These are phyloP conservation scores for Royoungia palumana DNA, from an alignment of 768 basidiomycete species.

Conservation along the genomic window DNA sequence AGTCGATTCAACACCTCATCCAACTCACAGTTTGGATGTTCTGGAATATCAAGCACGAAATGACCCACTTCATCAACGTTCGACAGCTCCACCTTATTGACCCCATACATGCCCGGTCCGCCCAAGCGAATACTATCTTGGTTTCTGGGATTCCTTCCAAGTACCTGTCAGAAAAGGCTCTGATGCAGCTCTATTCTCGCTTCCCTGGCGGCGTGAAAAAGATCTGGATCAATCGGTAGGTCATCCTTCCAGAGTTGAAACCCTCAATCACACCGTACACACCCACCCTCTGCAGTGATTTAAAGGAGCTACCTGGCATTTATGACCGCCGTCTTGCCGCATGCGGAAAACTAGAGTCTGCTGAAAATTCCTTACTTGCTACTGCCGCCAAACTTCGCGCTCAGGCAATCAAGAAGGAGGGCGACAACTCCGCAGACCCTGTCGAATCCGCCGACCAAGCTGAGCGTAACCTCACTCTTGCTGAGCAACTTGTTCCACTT, in stretches of 20 bases:
- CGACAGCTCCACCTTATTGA: slow-evolving; percentile 83
- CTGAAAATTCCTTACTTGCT: slow-evolving; percentile 75
- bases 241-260: background rate
- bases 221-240: slow-evolving; percentile 88
- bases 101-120: slow-evolving; percentile 65
- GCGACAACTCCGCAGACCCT: slow-evolving; percentile 20
- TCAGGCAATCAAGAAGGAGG: slow-evolving; percentile 48
- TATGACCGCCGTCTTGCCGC: slow-evolving; percentile 75
- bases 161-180: slow-evolving; percentile 68
- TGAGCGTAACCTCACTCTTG: slow-evolving; percentile 33
- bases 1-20: background rate
- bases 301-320: slow-evolving; percentile 82
- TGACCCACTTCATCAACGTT: slow-evolving; percentile 72
- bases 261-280: background rate
- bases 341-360: slow-evolving; percentile 77
- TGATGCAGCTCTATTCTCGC: slow-evolving; percentile 67
- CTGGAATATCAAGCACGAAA: slow-evolving; percentile 77
- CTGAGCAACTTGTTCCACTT: slow-evolving; percentile 59
- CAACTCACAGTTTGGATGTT: slow-evolving; percentile 69
- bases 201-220: slow-evolving; percentile 88
- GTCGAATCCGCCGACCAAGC: slow-evolving; percentile 24
- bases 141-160: slow-evolving; percentile 83
- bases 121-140: slow-evolving; percentile 88
- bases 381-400: slow-evolving; percentile 70
- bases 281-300: slow-evolving; percentile 45